These are phyloP conservation scores for Celoporthe dispersa DNA, from an alignment of 2,329 filamentous ascomycete species.

Conservation along the genomic window DNA sequence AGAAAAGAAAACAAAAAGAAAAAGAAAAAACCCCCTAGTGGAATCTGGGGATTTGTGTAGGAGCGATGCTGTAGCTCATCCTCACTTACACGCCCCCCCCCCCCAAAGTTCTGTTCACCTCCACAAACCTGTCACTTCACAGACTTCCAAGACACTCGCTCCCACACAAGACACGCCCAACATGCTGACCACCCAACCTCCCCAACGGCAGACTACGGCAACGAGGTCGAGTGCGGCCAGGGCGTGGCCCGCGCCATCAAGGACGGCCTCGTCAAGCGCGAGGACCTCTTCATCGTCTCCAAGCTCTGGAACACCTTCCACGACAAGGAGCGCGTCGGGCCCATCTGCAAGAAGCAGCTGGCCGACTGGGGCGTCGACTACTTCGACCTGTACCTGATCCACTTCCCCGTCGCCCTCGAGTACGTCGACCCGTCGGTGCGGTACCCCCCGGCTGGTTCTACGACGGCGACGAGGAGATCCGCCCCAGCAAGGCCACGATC, in stretches of 20 bases:
- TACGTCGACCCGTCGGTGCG: conserved; percentile 80
- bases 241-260: conserved; percentile 79
- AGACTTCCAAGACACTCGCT: neutral
- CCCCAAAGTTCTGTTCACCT: no score
- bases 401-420: conserved; percentile 86
- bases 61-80: neutral
- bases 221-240: conserved; percentile 77
- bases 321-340: conserved; percentile 75
- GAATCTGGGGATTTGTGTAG: neutral
- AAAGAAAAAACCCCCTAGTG: no score
- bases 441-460: conserved; percentile 76
- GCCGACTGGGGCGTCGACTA: conserved; percentile 83
- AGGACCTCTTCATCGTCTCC: conserved; percentile 89
- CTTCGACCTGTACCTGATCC: conserved; percentile 87
- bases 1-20: neutral
- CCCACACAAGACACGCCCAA: neutral
- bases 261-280: conserved; percentile 79
- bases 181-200: neutral
- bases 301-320: conserved; percentile 96
- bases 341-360: conserved; percentile 76
- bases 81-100: neutral
- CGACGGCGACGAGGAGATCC: conserved; percentile 64
- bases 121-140: no score
- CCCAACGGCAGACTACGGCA: conserved; percentile 70
- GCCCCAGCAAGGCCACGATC: conserved; percentile 70